A percentile compares a stretch with the other conserved stretches of the same genome.
These are phyloP conservation scores for Protomyces macrosporus DNA, from an alignment of 1,139 yeast species.

Conservation along the genomic window DNA sequence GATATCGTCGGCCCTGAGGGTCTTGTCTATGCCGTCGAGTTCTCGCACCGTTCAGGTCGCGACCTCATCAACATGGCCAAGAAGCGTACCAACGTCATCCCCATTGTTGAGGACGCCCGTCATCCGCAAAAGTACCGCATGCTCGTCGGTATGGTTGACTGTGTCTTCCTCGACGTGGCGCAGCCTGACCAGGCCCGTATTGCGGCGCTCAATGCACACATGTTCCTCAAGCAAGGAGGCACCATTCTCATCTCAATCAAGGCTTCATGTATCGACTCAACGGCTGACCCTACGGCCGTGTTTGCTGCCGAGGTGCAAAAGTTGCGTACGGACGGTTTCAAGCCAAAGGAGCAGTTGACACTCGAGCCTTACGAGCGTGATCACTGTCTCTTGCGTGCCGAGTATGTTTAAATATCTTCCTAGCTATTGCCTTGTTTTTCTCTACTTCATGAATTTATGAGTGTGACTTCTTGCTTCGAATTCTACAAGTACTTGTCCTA, in stretches of 20 bases:
- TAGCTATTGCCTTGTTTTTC: too few species aligned
- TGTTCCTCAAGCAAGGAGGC: constrained; percentile 97
- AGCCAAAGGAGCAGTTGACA: constrained; percentile 96
- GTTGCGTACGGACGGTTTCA: constrained; percentile 96
- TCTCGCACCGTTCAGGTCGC: constrained; percentile 99
- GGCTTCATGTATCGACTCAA: constrained; percentile 99
- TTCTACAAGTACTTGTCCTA: too few species aligned
- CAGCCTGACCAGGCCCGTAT: constrained; percentile 99
- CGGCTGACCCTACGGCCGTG: constrained; percentile 98
- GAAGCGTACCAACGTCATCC: constrained; percentile 98
- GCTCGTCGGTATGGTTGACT: constrained; percentile 98
- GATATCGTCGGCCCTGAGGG: constrained; percentile 99
- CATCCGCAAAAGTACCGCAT: constrained; percentile 99
- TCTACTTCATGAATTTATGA: too few species aligned
- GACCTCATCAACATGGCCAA: constrained; percentile 99
- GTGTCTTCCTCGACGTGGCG: constrained; percentile 98
- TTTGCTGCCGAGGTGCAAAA: constrained; percentile 99
- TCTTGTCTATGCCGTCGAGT: constrained; percentile 96
- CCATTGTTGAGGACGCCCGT: constrained; percentile 99
- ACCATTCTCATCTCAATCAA: constrained; percentile 96
- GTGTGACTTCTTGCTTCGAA: too few species aligned
- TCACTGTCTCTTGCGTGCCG: constrained; percentile 97
- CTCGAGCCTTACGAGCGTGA: constrained; percentile 73
- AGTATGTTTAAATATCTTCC: constrained; percentile 44
- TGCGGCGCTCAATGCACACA: constrained; percentile 94